A percentile compares a stretch with the other conserved stretches of the same genome.
phyloP scores from a whole-genome alignment of 2,329 filamentous ascomycete genomes.

The Verticillium dahliae region DNA sequence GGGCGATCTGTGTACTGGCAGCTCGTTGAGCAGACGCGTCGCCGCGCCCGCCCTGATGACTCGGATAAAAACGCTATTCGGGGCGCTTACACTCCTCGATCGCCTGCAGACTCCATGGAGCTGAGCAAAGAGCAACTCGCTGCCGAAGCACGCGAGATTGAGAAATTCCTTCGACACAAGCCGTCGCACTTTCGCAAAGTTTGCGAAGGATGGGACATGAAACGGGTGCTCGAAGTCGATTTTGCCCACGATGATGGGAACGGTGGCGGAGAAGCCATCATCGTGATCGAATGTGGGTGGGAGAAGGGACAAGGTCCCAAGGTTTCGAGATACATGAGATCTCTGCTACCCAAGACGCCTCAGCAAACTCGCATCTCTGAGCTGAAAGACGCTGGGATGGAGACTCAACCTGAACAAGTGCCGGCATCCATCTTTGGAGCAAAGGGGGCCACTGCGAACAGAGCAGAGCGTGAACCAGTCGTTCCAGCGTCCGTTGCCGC shows the following conservation, averaged over 20 bases:
- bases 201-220: slow-evolving; percentile 91
- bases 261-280: slow-evolving; percentile 67
- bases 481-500: neutral
- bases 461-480: neutral
- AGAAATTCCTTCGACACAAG: slow-evolving; percentile 64
- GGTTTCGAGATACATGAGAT: slow-evolving; percentile 38
- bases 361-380: slow-evolving; percentile 1
- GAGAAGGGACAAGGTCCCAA: slow-evolving; percentile 44
- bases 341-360: slow-evolving; percentile 6
- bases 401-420: neutral
- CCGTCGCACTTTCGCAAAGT: slow-evolving; percentile 72
- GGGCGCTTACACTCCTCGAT: slow-evolving; percentile 74
- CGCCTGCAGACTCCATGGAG: slow-evolving; percentile 67
- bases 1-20: slow-evolving; percentile 78
- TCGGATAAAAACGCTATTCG: slow-evolving; percentile 61
- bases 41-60: slow-evolving; percentile 64
- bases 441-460: neutral
- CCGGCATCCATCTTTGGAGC: slow-evolving; percentile 21
- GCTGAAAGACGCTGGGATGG: slow-evolving; percentile 1
- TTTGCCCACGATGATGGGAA: slow-evolving; percentile 77
- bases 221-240: slow-evolving; percentile 75
- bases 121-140: slow-evolving; percentile 63
- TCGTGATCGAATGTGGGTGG: slow-evolving; percentile 69
- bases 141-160: slow-evolving; percentile 76
- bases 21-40: slow-evolving; percentile 69